phyloP scores from a whole-genome alignment of 176 grass and related monocot genomes.

The Aegilops longissima region DNA sequence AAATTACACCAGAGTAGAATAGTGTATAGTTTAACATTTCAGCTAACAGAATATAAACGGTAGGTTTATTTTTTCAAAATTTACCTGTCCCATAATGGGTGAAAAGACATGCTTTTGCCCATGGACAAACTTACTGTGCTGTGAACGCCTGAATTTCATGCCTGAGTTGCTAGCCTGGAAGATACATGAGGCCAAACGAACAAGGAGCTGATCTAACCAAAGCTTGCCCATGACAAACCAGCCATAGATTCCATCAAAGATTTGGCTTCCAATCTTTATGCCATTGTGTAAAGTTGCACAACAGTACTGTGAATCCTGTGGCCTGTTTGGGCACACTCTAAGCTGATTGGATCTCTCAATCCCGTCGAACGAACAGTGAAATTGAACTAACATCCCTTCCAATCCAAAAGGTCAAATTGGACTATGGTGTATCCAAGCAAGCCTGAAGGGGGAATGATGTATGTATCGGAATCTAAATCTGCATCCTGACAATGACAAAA shows the following conservation, averaged over 20 bases:
- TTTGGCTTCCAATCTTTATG: neutral
- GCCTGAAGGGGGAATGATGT: neutral
- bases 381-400: neutral
- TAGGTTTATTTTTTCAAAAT: neutral
- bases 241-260: neutral
- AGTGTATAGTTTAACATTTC: neutral
- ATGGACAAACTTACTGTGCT: constrained; percentile 50
- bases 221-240: constrained; percentile 13
- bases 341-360: neutral
- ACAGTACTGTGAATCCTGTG: neutral
- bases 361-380: neutral
- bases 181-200: neutral
- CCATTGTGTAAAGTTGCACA: neutral
- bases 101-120: constrained; percentile 31
- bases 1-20: constrained; percentile 3
- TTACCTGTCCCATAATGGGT: neutral
- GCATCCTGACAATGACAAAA: neutral
- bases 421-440: neutral
- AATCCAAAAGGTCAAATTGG: neutral
- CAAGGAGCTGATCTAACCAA: neutral
- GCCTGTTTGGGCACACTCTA: neutral
- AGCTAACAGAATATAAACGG: neutral
- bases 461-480: neutral
- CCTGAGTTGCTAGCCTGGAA: constrained; percentile 52
- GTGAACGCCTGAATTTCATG: constrained; percentile 52